Evolutionary conservation across 371 early-diverging fungal species (phyloP), one percentile per base, ranked within the genome.

Genomic region (Mortierella sp.): DNA sequence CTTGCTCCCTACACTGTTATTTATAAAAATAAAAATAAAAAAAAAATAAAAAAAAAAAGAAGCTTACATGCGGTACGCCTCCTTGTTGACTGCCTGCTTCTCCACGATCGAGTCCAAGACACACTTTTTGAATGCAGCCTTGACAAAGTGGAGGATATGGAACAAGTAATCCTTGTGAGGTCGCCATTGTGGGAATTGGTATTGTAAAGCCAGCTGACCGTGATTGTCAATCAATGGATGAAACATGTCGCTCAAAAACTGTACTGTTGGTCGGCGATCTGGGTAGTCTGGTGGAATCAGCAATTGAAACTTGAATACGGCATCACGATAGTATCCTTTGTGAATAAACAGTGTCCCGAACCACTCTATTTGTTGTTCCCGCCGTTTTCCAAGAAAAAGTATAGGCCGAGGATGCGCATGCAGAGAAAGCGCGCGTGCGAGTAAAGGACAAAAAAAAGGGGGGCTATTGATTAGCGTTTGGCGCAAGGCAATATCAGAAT

Each of bases 211-310:
- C 62, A 96, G 88, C 32, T 86, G 77, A 26, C 77, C 81, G 6
- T 87, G 86, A 22, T 77, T 74, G 79, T 96, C 94, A 12, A 99
- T 92, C n/a, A 98, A 89, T 39, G 99, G 99, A 84, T 99, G 99
- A 86, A 95, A 96, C 89, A 98, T 93, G 35, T 94, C 93, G 20
- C 96, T 95, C 45, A 92, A 67, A 78, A 99, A 97, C 18, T 89
- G 89, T n/a, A 99, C 94, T 0, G 91, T 84, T 0, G 99, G 99
- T 22, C 94, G 92, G 40, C 88, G 84, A 14, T 93, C 88, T 5
- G 99, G 99, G 70, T 94, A 94, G 30, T 91, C 90, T 39, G 88
- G 86, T 18, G 98, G 99, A 54, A 98, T 96, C 43, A 89, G 84
- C 78, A 99, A 85, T 64, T 92, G 86, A 85, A 97, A 98, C 77